A percentile compares a stretch with the other conserved stretches of the same genome.
These are phyloP conservation scores for Salix udensis DNA, from an alignment of 345 rosid species.

Conservation along the genomic window DNA sequence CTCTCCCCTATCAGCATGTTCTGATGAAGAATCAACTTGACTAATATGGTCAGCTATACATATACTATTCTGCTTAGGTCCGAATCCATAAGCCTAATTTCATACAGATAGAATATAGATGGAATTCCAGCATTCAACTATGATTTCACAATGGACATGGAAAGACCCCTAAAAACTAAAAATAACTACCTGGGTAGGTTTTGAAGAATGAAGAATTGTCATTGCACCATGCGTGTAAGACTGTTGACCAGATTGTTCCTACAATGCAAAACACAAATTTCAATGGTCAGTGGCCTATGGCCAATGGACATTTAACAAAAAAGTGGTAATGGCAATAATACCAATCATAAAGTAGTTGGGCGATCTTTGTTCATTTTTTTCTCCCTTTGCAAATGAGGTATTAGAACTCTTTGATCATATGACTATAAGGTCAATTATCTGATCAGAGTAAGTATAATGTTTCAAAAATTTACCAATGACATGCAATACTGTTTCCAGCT, in stretches of 20 bases:
- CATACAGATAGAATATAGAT: slow-evolving; percentile 1
- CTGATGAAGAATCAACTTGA: slow-evolving; percentile 12
- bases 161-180: neutral
- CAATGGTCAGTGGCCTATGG: slow-evolving; percentile 4
- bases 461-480: slow-evolving; percentile 37
- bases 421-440: neutral
- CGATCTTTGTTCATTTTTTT: too few species aligned
- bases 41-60: slow-evolving; percentile 16
- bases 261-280: slow-evolving; percentile 9
- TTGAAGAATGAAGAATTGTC: slow-evolving; percentile 18
- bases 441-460: neutral
- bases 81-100: slow-evolving; percentile 24
- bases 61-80: slow-evolving; percentile 12
- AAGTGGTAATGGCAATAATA: neutral
- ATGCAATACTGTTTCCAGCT: slow-evolving; percentile 66
- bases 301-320: neutral
- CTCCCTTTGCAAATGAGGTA: too few species aligned
- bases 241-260: slow-evolving; percentile 33
- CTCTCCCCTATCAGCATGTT: slow-evolving; percentile 19
- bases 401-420: too few species aligned
- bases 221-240: slow-evolving; percentile 15
- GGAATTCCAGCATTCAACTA: neutral
- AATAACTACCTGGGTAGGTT: slow-evolving; percentile 24
- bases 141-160: slow-evolving; percentile 2
- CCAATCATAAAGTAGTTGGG: too few species aligned